phyloP scores from a whole-genome alignment of 225 moss, liverwort and hornwort genomes.

The Thuidium tamariscinum region DNA sequence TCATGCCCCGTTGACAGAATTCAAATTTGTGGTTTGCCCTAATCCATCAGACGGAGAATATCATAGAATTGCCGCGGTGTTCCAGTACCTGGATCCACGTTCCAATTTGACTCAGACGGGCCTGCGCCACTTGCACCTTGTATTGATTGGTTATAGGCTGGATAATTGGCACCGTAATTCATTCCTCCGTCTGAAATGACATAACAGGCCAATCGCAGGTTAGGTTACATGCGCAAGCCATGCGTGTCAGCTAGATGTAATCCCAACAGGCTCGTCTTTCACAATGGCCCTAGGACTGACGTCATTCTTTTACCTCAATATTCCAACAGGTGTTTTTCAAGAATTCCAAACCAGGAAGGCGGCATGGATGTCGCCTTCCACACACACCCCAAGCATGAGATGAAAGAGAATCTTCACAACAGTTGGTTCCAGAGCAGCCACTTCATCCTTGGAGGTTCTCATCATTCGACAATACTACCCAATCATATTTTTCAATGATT shows the following conservation, averaged over 20 bases:
- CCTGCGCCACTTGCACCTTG: constrained; percentile 4
- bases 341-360: neutral
- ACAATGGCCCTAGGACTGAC: too few relatives aligned
- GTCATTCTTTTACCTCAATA: neutral
- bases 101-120: neutral
- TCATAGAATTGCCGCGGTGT: neutral
- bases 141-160: neutral
- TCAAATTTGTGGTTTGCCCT: neutral
- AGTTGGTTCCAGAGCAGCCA: neutral
- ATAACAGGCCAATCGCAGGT: neutral
- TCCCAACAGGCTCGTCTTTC: too few relatives aligned
- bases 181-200: neutral
- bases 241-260: neutral
- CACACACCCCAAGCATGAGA: neutral
- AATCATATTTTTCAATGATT: neutral
- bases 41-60: neutral
- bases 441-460: neutral
- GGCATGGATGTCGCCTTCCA: neutral
- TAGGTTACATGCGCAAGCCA: neutral
- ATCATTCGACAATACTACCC: neutral
- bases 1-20: neutral
- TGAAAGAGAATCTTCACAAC: neutral
- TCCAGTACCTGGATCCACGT: constrained; percentile 27
- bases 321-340: neutral
- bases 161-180: neutral